A percentile compares a stretch with the other conserved stretches of the same genome.
These are phyloP conservation scores for Amanita pallidorosea DNA, from an alignment of 768 basidiomycete species.

Conservation along the genomic window DNA sequence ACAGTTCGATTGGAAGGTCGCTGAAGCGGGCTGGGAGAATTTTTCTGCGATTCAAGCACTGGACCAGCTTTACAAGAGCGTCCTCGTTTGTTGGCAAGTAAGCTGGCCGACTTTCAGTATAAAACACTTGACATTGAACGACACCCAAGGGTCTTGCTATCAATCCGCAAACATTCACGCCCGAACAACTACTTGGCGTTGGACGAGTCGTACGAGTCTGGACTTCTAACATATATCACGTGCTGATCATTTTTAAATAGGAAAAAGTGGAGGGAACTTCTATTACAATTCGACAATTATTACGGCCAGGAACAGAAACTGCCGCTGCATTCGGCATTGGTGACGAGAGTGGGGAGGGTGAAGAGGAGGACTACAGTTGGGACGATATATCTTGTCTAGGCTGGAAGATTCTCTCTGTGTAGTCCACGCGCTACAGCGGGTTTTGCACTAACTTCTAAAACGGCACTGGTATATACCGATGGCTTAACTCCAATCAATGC, in stretches of 20 bases:
- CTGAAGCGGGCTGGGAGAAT: too few species aligned
- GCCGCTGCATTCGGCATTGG: conserved; percentile 4
- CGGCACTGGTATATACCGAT: neutral
- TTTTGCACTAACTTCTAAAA: too few species aligned
- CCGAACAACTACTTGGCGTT: conserved; percentile 1
- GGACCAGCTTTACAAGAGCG: neutral
- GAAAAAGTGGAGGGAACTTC: neutral
- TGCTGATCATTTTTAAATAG: neutral
- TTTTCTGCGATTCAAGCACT: neutral
- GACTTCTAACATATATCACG: neutral
- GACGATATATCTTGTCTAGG: neutral
- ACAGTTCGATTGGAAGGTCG: too few species aligned
- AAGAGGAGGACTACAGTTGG: conserved; percentile 2
- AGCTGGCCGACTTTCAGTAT: neutral
- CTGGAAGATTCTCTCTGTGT: neutral
- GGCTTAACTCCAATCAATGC: neutral
- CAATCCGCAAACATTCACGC: conserved; percentile 5
- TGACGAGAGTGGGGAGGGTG: neutral
- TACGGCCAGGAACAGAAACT: conserved; percentile 2
- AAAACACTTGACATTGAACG: neutral
- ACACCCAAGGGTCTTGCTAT: conserved; percentile 3
- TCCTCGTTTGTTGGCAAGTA: neutral
- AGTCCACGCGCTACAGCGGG: neutral
- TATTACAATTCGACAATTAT: conserved; percentile 3
- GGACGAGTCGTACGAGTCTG: neutral